Conservation (phyloP, 108 stramenopile species). For the Nitzschia sp. region DNA sequence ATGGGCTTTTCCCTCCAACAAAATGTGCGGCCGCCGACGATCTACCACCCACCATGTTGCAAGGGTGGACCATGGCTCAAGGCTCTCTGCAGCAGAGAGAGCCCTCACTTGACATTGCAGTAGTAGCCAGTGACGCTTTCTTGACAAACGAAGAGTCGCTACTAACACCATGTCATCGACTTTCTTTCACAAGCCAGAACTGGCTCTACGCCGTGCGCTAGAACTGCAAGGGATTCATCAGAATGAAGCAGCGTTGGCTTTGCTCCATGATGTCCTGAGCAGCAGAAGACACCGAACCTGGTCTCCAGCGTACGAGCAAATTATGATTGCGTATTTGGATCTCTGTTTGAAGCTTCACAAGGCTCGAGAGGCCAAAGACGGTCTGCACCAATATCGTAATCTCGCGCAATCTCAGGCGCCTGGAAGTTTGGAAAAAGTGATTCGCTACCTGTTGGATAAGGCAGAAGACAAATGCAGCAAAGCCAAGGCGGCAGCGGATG, state of each 20-base stretch:
- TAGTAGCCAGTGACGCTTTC: too few relatives aligned
- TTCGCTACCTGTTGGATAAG: slow-evolving; percentile 84
- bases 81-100: too few relatives aligned
- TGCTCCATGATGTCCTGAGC: slow-evolving; percentile 81
- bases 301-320: slow-evolving; percentile 93
- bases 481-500: slow-evolving; percentile 72
- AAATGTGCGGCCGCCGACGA: too few relatives aligned
- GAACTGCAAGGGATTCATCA: slow-evolving; percentile 73
- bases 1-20: too few relatives aligned
- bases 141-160: too few relatives aligned
- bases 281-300: slow-evolving; percentile 89
- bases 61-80: too few relatives aligned
- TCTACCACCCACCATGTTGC: too few relatives aligned
- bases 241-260: slow-evolving; percentile 58
- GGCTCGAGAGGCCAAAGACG: slow-evolving; percentile 95
- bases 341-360: slow-evolving; percentile 89
- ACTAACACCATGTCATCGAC: slow-evolving; percentile 27
- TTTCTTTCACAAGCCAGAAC: slow-evolving; percentile 70
- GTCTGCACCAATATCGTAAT: slow-evolving; percentile 97
- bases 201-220: slow-evolving; percentile 71
- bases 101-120: too few relatives aligned
- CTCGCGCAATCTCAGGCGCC: slow-evolving; percentile 92
- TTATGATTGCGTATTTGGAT: slow-evolving; percentile 92
- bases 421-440: slow-evolving; percentile 92
- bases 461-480: slow-evolving; percentile 76